These are phyloP conservation scores for Suillus luteus DNA, from an alignment of 768 basidiomycete species.

Conservation along the genomic window DNA sequence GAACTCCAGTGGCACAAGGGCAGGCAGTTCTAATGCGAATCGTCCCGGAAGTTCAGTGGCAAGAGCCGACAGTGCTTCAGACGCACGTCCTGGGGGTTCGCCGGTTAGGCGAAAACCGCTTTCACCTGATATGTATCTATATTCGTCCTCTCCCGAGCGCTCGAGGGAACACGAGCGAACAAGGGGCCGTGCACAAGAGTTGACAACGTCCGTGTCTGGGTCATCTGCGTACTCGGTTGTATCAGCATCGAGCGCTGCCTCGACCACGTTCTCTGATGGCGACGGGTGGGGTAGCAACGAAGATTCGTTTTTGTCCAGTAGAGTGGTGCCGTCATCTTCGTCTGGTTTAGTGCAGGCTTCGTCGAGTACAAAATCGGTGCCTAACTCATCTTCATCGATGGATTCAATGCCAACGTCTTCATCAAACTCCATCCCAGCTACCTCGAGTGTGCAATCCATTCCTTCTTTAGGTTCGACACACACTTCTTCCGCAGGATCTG, in stretches of 20 bases:
- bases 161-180: not conserved
- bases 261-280: slow-evolving; percentile 21
- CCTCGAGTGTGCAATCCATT: slow-evolving; percentile 5
- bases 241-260: slow-evolving; percentile 15
- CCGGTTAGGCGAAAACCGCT: not conserved
- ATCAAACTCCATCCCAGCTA: not conserved
- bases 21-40: not conserved
- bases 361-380: slow-evolving; percentile 1
- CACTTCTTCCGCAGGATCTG: not conserved
- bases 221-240: slow-evolving; percentile 31
- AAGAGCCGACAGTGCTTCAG: not conserved
- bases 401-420: not conserved
- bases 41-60: slow-evolving; percentile 6
- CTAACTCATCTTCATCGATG: not conserved
- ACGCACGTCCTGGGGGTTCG: not conserved
- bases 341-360: not conserved
- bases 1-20: not conserved
- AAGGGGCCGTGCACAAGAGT: slow-evolving; percentile 14
- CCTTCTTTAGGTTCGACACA: slow-evolving; percentile 1
- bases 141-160: slow-evolving; percentile 3
- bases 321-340: not conserved
- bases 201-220: slow-evolving; percentile 29
- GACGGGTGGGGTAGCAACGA: slow-evolving; percentile 1
- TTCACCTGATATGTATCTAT: not conserved
- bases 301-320: not conserved